Evolutionary conservation across 1,139 yeast genomes (phyloP).

Genomic region (Candida tropicalis): DNA sequence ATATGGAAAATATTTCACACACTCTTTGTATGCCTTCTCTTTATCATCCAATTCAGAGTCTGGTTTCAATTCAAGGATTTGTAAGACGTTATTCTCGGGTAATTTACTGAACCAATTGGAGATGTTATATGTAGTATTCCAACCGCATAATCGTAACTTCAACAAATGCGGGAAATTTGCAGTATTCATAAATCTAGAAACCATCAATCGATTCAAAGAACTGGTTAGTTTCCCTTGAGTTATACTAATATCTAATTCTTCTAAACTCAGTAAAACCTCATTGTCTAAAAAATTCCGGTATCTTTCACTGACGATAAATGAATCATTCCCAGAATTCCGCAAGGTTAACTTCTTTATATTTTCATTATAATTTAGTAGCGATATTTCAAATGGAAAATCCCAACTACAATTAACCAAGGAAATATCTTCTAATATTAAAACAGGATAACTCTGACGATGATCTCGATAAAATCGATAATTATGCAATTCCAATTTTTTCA

Average conservation of each 20-base stretch:
- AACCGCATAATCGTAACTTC: background rate
- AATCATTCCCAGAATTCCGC: conserved; percentile 28
- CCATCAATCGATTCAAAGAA: background rate
- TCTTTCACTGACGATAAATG: conserved; percentile 42
- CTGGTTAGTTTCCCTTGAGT: background rate
- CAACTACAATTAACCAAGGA: conserved; percentile 41
- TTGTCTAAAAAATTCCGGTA: conserved; percentile 31
- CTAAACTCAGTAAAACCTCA: conserved; percentile 24
- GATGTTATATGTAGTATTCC: background rate
- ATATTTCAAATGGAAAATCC: conserved; percentile 45
- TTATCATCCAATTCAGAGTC: conserved; percentile 1
- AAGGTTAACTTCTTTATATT: conserved; percentile 25
- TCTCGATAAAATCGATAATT: conserved; percentile 41
- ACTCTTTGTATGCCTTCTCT: background rate
- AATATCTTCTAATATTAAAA: conserved; percentile 17
- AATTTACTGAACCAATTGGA: background rate
- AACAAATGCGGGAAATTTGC: conserved; percentile 1
- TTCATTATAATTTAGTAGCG: conserved; percentile 33
- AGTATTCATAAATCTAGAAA: background rate
- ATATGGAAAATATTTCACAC: background rate
- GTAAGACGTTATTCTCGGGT: background rate
- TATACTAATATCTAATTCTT: conserved; percentile 9
- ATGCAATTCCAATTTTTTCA: conserved; percentile 26
- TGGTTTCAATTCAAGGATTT: background rate
- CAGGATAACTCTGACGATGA: conserved; percentile 10